Conservation (phyloP, 2,329 filamentous ascomycete genomes). For the Colletotrichum neosansevieriae region DNA sequence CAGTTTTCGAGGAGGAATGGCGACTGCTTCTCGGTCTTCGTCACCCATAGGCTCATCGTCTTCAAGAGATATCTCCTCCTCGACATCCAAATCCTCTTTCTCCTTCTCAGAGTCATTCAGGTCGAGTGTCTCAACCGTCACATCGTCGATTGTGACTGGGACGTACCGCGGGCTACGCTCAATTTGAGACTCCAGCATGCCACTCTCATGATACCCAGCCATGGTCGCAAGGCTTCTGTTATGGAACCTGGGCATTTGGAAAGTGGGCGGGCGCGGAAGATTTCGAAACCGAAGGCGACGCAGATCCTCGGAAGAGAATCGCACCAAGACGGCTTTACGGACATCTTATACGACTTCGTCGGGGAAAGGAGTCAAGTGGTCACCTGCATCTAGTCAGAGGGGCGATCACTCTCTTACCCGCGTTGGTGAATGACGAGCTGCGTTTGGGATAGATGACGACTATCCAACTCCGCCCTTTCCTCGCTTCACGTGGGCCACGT, state of each 20-base stretch:
- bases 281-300: no score
- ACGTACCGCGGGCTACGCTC: not conserved
- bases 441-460: no score
- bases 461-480: no score
- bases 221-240: constrained; percentile 1
- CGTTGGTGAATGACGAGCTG: no score
- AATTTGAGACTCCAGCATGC: not conserved
- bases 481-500: no score
- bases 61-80: constrained; percentile 13
- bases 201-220: not conserved
- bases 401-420: no score
- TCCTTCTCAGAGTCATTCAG: not conserved
- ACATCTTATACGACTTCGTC: no score
- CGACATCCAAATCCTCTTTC: not conserved
- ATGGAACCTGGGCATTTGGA: not conserved
- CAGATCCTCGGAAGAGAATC: no score
- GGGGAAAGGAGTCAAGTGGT: no score
- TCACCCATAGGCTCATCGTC: not conserved
- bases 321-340: no score
- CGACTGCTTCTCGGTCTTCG: not conserved
- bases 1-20: constrained; percentile 1
- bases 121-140: not conserved
- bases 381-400: no score
- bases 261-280: no score
- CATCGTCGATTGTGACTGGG: not conserved